Percentiles rank a stretch among this genome's conserved stretches.
Evolutionary conservation across 305 asterid genomes (phyloP).

Genomic region (Rubia balearica): DNA sequence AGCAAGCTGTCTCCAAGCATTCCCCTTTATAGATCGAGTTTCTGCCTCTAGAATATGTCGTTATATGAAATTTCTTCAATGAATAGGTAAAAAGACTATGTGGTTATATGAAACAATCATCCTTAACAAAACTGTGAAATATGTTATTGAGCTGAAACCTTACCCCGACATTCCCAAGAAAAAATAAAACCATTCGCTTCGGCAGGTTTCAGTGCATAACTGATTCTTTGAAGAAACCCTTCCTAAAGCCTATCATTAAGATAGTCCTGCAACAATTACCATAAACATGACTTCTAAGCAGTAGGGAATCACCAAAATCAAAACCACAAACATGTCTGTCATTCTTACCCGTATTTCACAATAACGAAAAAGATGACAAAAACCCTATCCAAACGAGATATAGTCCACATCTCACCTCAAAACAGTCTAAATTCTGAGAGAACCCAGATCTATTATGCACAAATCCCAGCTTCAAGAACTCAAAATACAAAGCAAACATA

Average conservation of each 20-base stretch:
- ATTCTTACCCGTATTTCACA: too few species aligned
- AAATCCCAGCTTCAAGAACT: too few species aligned
- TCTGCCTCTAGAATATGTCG: constrained; percentile 38
- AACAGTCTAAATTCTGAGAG: too few species aligned
- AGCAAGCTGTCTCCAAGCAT: constrained; percentile 88
- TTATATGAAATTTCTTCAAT: too few species aligned
- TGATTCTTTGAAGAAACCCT: constrained; percentile 84
- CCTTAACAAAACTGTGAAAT: constrained; percentile 3
- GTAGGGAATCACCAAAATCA: not conserved
- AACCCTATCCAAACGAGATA: too few species aligned
- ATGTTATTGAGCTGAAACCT: constrained; percentile 18
- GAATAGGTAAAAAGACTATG: constrained; percentile 27
- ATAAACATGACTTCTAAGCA: not conserved
- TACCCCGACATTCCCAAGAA: constrained; percentile 99
- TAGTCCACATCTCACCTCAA: too few species aligned
- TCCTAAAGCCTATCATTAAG: constrained; percentile 86
- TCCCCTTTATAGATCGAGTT: constrained; percentile 59
- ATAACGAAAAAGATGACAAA: too few species aligned
- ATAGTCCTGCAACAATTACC: constrained; percentile 50
- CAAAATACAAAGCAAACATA: too few species aligned
- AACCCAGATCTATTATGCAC: too few species aligned
- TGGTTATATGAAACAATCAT: not conserved
- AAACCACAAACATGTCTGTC: not conserved
- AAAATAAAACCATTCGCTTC: constrained; percentile 96
- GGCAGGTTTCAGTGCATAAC: constrained; percentile 96